Evolutionary conservation across 305 asterid species (phyloP), one percentile per base, ranked within the genome.

Genomic region (Coffea humblotiana): DNA sequence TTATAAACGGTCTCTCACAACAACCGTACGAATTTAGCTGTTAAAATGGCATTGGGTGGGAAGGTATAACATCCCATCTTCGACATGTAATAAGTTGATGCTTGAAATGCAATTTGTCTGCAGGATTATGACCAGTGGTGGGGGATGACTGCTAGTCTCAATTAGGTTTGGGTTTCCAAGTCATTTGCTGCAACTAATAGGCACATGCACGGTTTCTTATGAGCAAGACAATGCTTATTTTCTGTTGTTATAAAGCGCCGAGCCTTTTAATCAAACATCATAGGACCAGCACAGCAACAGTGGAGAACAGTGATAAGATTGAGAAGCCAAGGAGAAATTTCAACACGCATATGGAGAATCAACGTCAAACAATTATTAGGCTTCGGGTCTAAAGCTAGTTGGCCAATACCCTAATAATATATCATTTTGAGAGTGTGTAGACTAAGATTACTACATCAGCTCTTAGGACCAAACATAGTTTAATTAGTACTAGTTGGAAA

Each of bases 141-240:
- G 85, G 85, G 79, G 81, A 82, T 84, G 80, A 80, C 80, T 66
- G 78, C 78, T 82, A 76, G 16, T 35, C 45, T 37, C 43, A 64
- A 54, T 69, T 61, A 77, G 70, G 77, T 74, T 82, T 77, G 82
- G 78, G 82, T 90, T 88, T 86, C 80, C 76, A 68, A 65, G 83
- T 83, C 85, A 82, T 86, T 86, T 84, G 90, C 84, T 89, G 85
- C 88, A 90, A 87, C 93, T 84, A 86, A 89, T 74, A 71, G 54
- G 92, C 96, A 93, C 93, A 93, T 93, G 97, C 91, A 85, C 80
- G 96, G 94, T 93, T 92, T 82, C 92, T 82, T 80, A 81, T 80
- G 79, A 84, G 83, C 74, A 81, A 71, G 91, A 87, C 90, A 88
- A 71, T 23, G 72, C 84, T 86, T 79, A 84, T 72, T 81, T 80